phyloP scores from a whole-genome alignment of 2,329 filamentous ascomycete genomes.

The Colletotrichum lindemuthianum region DNA sequence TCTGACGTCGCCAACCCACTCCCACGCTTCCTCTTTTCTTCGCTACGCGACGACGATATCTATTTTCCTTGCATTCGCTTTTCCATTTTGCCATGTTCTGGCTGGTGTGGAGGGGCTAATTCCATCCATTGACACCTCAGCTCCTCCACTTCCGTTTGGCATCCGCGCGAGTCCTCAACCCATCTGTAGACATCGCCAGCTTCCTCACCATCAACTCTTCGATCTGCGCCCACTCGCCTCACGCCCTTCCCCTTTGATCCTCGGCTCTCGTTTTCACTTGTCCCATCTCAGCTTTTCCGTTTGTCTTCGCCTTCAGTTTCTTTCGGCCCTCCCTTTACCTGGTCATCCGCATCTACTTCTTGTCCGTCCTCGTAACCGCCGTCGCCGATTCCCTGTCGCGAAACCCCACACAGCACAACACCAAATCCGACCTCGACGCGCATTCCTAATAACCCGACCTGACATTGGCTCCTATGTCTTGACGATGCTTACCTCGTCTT shows the following conservation, averaged over 20 bases:
- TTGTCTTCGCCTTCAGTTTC: background rate
- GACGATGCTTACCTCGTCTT: conserved; percentile 36
- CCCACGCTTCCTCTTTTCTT: conserved; percentile 31
- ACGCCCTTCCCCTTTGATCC: no score
- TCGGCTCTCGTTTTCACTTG: conserved; percentile 13
- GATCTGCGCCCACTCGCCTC: no score
- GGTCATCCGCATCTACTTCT: background rate
- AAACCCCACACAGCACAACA: conserved; percentile 2
- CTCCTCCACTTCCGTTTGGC: conserved; percentile 1
- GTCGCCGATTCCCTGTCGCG: background rate
- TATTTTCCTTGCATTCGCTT: conserved; percentile 1
- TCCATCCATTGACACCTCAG: conserved; percentile 13
- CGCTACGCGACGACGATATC: conserved; percentile 7
- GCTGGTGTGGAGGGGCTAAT: background rate
- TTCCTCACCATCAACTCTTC: no score
- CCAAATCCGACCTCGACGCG: conserved; percentile 15
- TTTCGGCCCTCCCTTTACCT: background rate
- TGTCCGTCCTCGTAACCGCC: background rate
- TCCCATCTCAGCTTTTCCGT: conserved; percentile 1
- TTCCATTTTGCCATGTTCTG: conserved; percentile 23
- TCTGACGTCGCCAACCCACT: conserved; percentile 14
- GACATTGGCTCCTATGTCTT: conserved; percentile 37
- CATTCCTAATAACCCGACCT: conserved; percentile 21
- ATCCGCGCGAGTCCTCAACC: no score
- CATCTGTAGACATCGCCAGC: no score